phyloP scores from a whole-genome alignment of 2,329 filamentous ascomycete genomes.

The Scedosporium apiospermum region DNA sequence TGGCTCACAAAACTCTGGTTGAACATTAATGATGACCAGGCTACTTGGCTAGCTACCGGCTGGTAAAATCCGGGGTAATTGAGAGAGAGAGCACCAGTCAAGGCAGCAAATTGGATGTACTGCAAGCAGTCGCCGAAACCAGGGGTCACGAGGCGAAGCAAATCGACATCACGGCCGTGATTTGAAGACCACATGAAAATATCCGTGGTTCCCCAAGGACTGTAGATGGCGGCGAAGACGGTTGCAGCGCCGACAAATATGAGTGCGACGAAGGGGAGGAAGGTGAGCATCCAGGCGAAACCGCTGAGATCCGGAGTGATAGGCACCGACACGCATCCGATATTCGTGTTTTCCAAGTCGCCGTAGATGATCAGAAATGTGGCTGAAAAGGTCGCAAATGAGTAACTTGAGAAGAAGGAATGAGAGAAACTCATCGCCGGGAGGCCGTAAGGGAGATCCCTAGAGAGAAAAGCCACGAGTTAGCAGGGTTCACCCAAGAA shows the following conservation, averaged over 20 bases:
- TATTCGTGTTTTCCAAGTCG: conserved; percentile 48
- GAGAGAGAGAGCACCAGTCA: conserved; percentile 80
- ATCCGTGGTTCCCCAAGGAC: conserved; percentile 87
- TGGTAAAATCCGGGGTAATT: conserved; percentile 93
- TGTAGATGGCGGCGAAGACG: conserved; percentile 74
- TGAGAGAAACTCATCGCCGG: conserved; percentile 67
- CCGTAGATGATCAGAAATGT: conserved; percentile 70
- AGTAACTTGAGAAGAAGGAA: conserved; percentile 71
- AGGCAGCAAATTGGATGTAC: conserved; percentile 85
- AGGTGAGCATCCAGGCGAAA: conserved; percentile 60
- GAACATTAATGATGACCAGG: conserved; percentile 89
- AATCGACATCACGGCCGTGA: conserved; percentile 86
- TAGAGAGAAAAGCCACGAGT: conserved; percentile 10
- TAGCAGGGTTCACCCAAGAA: not conserved
- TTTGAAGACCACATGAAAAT: conserved; percentile 97
- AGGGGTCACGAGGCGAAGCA: conserved; percentile 84
- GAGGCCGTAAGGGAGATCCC: conserved; percentile 35
- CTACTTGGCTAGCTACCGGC: conserved; percentile 75
- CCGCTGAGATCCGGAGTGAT: conserved; percentile 75
- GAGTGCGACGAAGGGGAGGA: conserved; percentile 69
- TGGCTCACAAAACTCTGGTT: conserved; percentile 78
- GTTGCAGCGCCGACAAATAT: conserved; percentile 75
- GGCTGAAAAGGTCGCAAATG: conserved; percentile 72
- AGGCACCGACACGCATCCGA: conserved; percentile 74
- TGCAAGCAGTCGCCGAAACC: conserved; percentile 95